Conservation (phyloP, 1,284 basidiomycete genomes). For the Apiotrichum akiyoshidainum region DNA sequence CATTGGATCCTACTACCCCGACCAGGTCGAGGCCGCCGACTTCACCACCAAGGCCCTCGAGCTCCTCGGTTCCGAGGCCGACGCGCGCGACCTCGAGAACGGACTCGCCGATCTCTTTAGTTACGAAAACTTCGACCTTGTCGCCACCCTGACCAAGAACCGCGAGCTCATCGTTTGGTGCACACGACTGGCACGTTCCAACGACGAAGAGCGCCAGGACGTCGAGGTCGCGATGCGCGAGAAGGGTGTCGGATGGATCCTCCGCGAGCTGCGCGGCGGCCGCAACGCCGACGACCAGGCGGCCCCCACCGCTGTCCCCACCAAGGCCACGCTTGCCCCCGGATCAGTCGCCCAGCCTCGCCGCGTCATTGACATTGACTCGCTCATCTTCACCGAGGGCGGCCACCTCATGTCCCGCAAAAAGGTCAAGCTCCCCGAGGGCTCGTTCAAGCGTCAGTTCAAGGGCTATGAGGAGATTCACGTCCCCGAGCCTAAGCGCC, state of each 20-base stretch:
- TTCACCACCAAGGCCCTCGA: constrained; percentile 83
- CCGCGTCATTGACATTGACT: constrained; percentile 81
- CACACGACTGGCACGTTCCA: constrained; percentile 87
- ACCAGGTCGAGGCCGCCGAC: constrained; percentile 89
- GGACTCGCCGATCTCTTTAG: constrained; percentile 96
- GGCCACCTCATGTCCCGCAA: constrained; percentile 98
- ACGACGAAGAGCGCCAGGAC: constrained; percentile 86
- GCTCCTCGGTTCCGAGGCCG: constrained; percentile 84
- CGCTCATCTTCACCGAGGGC: constrained; percentile 93
- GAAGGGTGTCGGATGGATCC: constrained; percentile 92
- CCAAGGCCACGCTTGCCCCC: constrained; percentile 82
- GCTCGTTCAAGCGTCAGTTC: constrained; percentile 92
- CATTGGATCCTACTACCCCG: constrained; percentile 83
- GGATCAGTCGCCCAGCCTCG: constrained; percentile 85
- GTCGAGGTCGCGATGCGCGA: constrained; percentile 98
- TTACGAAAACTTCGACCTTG: constrained; percentile 84
- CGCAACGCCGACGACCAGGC: constrained; percentile 56
- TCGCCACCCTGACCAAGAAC: constrained; percentile 89
- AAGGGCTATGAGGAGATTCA: constrained; percentile 99
- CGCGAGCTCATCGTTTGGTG: constrained; percentile 97
- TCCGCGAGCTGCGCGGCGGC: constrained; percentile 79
- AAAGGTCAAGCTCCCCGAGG: constrained; percentile 94
- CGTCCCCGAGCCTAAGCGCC: constrained; percentile 87
- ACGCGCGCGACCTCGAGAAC: constrained; percentile 92
- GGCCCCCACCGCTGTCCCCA: constrained; percentile 61